phyloP scores from a whole-genome alignment of 2,329 filamentous ascomycete genomes.

The Neocucurbitaria cava region DNA sequence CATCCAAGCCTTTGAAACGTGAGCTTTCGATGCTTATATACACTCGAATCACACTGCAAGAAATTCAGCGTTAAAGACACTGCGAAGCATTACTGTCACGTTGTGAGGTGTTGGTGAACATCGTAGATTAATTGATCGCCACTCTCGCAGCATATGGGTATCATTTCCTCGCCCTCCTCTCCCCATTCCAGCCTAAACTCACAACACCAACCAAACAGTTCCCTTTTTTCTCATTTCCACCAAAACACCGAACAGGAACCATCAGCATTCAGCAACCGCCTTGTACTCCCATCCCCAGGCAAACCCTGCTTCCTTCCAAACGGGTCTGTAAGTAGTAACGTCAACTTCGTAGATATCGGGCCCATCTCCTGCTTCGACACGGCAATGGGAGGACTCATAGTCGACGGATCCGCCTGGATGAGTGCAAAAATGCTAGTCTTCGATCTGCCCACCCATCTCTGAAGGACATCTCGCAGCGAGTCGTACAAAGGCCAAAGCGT shows the following conservation, averaged over 20 bases:
- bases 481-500: conserved; percentile 46
- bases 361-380: conserved; percentile 44
- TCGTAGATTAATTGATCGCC: too few relatives aligned
- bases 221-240: conserved; percentile 37
- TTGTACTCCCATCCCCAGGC: conserved; percentile 27
- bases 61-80: not conserved
- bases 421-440: conserved; percentile 47
- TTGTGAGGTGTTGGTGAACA: not conserved
- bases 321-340: conserved; percentile 42
- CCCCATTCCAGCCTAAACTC: conserved; percentile 47
- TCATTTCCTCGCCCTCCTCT: not conserved
- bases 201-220: conserved; percentile 38
- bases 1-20: too few relatives aligned
- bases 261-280: conserved; percentile 41
- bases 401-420: conserved; percentile 33
- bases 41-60: too few relatives aligned
- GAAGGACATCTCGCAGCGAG: conserved; percentile 39
- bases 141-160: not conserved
- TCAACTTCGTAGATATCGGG: conserved; percentile 45
- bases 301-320: conserved; percentile 44
- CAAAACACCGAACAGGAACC: conserved; percentile 44
- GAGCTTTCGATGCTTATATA: not conserved
- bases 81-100: not conserved
- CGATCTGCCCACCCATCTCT: conserved; percentile 37
- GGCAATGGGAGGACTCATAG: conserved; percentile 35